Conservation (phyloP, 1,284 basidiomycete species). For the Heterobasidion occidentale region DNA sequence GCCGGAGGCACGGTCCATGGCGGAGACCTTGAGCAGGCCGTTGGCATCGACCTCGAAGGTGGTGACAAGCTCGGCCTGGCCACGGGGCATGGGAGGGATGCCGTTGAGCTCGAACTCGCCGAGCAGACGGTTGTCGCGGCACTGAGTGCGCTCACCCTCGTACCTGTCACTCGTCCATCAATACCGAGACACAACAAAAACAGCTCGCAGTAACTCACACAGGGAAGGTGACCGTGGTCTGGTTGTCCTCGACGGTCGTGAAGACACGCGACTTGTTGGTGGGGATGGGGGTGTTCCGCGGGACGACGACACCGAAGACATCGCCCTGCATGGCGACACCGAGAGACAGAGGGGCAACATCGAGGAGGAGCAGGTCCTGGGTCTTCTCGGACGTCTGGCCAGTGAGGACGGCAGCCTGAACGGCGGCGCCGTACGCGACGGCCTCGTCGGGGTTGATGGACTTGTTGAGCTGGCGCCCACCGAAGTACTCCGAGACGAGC, state of each 20-base stretch:
- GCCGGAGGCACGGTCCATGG: conserved; percentile 90
- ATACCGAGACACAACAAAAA: conserved; percentile 3
- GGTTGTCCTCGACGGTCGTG: conserved; percentile 98
- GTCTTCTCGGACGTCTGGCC: conserved; percentile 96
- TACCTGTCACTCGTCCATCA: conserved; percentile 38
- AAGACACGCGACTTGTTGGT: conserved; percentile 95
- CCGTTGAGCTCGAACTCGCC: conserved; percentile 97
- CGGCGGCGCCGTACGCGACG: conserved; percentile 93
- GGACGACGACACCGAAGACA: conserved; percentile 94
- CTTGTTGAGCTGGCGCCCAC: conserved; percentile 97
- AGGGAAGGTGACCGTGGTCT: conserved; percentile 96
- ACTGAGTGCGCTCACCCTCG: conserved; percentile 96
- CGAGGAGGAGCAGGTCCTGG: conserved; percentile 89
- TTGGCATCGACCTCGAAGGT: conserved; percentile 98
- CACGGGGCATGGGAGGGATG: conserved; percentile 95
- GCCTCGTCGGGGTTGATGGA: conserved; percentile 96
- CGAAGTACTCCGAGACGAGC: conserved; percentile 97
- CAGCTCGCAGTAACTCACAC: conserved; percentile 49
- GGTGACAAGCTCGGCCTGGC: conserved; percentile 92
- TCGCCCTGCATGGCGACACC: conserved; percentile 99
- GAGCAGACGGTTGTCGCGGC: conserved; percentile 93
- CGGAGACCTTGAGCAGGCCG: conserved; percentile 93
- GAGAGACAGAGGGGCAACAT: conserved; percentile 92
- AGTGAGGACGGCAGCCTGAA: conserved; percentile 94
- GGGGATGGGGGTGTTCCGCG: conserved; percentile 95